phyloP scores from a whole-genome alignment of 2,329 filamentous ascomycete genomes.

The Emydomyces testavorans region DNA sequence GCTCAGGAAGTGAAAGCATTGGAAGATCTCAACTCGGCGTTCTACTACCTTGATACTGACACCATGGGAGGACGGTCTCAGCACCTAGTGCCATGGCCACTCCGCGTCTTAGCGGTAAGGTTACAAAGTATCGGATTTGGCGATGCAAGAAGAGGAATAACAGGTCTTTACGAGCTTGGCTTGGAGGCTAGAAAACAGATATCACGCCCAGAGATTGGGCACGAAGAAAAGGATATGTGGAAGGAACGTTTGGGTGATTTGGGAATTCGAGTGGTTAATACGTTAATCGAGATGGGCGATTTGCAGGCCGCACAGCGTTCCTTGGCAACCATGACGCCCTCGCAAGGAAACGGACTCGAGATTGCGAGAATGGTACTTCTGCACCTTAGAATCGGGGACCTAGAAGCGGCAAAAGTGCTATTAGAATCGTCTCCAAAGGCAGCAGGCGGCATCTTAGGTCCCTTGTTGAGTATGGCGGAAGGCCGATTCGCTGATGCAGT shows the following conservation, averaged over 20 bases:
- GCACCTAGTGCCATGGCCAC: constrained; percentile 73
- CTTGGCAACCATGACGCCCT: constrained; percentile 46
- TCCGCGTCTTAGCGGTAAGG: constrained; percentile 71
- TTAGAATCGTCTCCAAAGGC: constrained; percentile 28
- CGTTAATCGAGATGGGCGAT: constrained; percentile 60
- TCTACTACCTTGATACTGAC: constrained; percentile 34
- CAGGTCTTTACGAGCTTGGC: constrained; percentile 81
- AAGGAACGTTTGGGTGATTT: constrained; percentile 60
- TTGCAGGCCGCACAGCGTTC: constrained; percentile 66
- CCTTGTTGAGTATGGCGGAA: constrained; percentile 67
- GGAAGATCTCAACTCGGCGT: constrained; percentile 50
- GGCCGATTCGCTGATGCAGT: constrained; percentile 57
- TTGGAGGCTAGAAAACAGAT: constrained; percentile 59
- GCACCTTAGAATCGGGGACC: constrained; percentile 67
- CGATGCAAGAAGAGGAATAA: constrained; percentile 71
- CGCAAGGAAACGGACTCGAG: constrained; percentile 25
- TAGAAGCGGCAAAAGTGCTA: constrained; percentile 52
- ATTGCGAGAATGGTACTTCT: constrained; percentile 48
- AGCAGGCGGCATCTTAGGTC: constrained; percentile 33
- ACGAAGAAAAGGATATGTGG: constrained; percentile 56
- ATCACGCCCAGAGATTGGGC: constrained; percentile 39
- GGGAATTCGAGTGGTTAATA: constrained; percentile 51
- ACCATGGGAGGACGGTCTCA: constrained; percentile 44
- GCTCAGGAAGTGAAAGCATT: constrained; percentile 52
- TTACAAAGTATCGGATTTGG: constrained; percentile 77